A percentile compares a stretch with the other conserved stretches of the same genome.
Evolutionary conservation across 192 early-diverging fungal genomes (phyloP).

Genomic region (Coemansia sp.): DNA sequence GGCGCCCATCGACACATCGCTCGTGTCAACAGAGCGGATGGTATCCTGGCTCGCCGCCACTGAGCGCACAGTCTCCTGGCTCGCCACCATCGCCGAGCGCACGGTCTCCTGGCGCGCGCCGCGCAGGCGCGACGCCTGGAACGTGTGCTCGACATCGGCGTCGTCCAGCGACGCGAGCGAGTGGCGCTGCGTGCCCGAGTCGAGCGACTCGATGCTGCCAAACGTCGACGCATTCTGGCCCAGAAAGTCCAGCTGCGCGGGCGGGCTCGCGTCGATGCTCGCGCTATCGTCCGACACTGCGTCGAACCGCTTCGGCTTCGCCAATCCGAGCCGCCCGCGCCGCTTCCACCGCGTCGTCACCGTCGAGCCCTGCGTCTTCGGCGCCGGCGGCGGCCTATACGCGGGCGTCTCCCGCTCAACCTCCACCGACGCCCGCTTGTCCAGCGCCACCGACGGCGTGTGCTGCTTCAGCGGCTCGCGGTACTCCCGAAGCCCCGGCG

Average conservation of each 20-base stretch:
- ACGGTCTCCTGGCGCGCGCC: not conserved
- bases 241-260: slow-evolving; percentile 23
- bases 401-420: slow-evolving; percentile 42
- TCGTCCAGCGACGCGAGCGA: slow-evolving; percentile 25
- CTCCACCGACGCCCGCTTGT: not conserved
- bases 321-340: slow-evolving; percentile 44
- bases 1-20: slow-evolving; percentile 43
- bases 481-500: not conserved
- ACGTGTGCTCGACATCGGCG: slow-evolving; percentile 35
- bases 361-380: slow-evolving; percentile 31
- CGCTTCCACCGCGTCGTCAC: slow-evolving; percentile 43
- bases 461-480: not conserved
- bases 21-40: slow-evolving; percentile 12
- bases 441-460: slow-evolving; percentile 5
- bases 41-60: not conserved
- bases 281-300: slow-evolving; percentile 18
- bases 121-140: slow-evolving; percentile 14
- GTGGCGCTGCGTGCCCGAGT: not conserved
- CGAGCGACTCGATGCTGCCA: slow-evolving; percentile 17
- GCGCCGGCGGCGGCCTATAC: slow-evolving; percentile 36
- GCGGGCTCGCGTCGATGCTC: slow-evolving; percentile 17
- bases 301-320: slow-evolving; percentile 38
- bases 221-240: slow-evolving; percentile 6
- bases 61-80: not conserved
- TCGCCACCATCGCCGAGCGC: not conserved